Base-by-base conservation (phyloP, 2,329 filamentous ascomycete species). In the Plectosphaerella sp. region DNA sequence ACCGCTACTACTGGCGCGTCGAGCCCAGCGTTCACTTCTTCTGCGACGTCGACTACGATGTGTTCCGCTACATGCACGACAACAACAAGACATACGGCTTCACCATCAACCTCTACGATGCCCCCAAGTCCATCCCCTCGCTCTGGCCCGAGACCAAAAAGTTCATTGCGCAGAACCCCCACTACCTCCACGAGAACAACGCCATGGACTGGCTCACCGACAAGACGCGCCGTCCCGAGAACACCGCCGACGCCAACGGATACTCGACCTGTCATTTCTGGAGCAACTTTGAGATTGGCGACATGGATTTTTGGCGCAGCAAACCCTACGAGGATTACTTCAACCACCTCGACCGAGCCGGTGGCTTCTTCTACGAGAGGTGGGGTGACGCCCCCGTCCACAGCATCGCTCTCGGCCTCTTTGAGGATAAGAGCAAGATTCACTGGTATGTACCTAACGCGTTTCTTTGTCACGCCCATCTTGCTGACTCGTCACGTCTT, bases 181-280 rank as follows among this genome's bases (percentile, higher is more conserved):
- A 91, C 49, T 88, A 95, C 65, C 66, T 96, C 36, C 83, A 92
- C 62, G 75, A 86, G 51, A 91, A 95, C 69, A 96, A 91, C 66
- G 92, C 94, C 53, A 82, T 93, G 72, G 78, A 82, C 35, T 99
- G 93, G 93, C 71, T 99, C 56, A 89, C 86, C 2, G 94, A 99
- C 67, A 83, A 82, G 56, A 71, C 78, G 52, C 80, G 86, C 47
- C 82, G 94, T 47, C 92, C 93, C 1, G 83, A 90, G 14, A 88
- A 96, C 69, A 90, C 91, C 65, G 68, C 78, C 50, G 83, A 86
- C 57, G 93, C 93, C 7, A 88, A 96, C 62, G 94, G 94, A 35
- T 99, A 96, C 76, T 96, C 91, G 35, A 97, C 94, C 3, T 99
- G 94, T 69, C 94, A 99, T 71, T 99, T 99, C 77, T 99, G 94